Evolutionary conservation across 768 basidiomycete genomes (phyloP), one percentile per base, ranked within the genome.

Genomic region (Pleurotus eryngii): DNA sequence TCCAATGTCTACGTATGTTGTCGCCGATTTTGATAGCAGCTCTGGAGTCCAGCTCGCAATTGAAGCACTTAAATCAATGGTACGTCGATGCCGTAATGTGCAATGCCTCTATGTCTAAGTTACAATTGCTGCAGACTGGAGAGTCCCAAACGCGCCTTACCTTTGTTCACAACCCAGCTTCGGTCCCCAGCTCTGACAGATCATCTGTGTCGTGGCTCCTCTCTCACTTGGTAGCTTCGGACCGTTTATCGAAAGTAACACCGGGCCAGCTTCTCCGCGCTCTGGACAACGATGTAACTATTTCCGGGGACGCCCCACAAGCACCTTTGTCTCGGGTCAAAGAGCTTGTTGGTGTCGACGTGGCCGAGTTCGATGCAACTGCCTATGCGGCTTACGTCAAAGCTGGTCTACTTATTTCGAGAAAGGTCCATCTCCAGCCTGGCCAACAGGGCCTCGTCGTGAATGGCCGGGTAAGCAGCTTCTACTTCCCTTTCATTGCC

Each of bases 401-500:
- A 48, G 67, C 76, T 0, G 75, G 79, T 57, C 74, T 76, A 35
- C 65, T 83, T 18, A 63, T 91, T 12, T 76, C 77, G 2, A 74
- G 83, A 24, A 80, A 81, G 51, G 63, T 92, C 2, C 78, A 79
- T n/a, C 64, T 95, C 24, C 62, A 67, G 12, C 81, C 86, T 1
- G 89, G 87, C 0, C 71, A 86, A 57, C 75, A 76, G 18, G 90
- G 80, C 0, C 57, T 98, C 38, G 59, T 95, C 37, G 74, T 91
- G 51, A 97, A 97, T 63, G 96, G 95, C 22, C 78, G 95, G 30
- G 93, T 95, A 66, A 67, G 88, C 74, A 35, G 11, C 30, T 35
- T 35, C 30, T 9, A 35, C 30, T 35, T 35, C 30, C 30, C 9
- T 2, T 35, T 9, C 30, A 35, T 35, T 35, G 30, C 8, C 9